phyloP scores from a whole-genome alignment of 78 protist species.

The Capsaspora owczarzaki region DNA sequence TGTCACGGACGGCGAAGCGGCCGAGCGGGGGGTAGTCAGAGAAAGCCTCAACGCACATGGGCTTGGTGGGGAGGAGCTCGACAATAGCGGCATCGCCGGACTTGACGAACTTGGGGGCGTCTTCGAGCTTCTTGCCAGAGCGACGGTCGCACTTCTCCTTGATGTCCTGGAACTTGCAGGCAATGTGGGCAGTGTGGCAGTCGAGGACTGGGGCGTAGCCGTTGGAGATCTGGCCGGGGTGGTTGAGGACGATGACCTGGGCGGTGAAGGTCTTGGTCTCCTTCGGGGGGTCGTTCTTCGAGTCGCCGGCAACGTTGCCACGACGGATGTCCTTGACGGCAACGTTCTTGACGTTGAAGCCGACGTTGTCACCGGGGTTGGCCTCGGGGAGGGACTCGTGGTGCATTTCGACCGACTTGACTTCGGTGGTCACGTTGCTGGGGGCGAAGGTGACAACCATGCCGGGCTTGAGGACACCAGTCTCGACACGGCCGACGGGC shows the following conservation, averaged over 20 bases:
- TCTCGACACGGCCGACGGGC: conserved; percentile 97
- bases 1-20: conserved; percentile 93
- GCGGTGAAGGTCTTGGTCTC: conserved; percentile 49
- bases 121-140: conserved; percentile 57
- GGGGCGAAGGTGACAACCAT: conserved; percentile 88
- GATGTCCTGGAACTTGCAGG: conserved; percentile 47
- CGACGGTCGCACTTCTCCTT: conserved; percentile 60
- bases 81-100: conserved; percentile 54
- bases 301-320: conserved; percentile 48
- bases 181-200: conserved; percentile 97
- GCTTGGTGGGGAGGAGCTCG: conserved; percentile 36
- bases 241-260: conserved; percentile 70
- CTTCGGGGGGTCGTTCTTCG: conserved; percentile 75
- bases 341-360: conserved; percentile 93
- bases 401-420: conserved; percentile 97
- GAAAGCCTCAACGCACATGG: conserved; percentile 71
- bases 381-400: conserved; percentile 83
- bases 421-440: conserved; percentile 65
- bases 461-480: conserved; percentile 89
- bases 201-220: conserved; percentile 94
- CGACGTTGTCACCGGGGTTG: conserved; percentile 94
- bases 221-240: conserved; percentile 37
- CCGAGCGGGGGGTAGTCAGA: conserved; percentile 70
- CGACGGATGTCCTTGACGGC: conserved; percentile 88
- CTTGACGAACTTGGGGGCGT: conserved; percentile 70